Percentiles rank a stretch among this genome's conserved stretches.
Conservation (phyloP, 1,139 yeast species). For the Scheffersomyces titani region DNA sequence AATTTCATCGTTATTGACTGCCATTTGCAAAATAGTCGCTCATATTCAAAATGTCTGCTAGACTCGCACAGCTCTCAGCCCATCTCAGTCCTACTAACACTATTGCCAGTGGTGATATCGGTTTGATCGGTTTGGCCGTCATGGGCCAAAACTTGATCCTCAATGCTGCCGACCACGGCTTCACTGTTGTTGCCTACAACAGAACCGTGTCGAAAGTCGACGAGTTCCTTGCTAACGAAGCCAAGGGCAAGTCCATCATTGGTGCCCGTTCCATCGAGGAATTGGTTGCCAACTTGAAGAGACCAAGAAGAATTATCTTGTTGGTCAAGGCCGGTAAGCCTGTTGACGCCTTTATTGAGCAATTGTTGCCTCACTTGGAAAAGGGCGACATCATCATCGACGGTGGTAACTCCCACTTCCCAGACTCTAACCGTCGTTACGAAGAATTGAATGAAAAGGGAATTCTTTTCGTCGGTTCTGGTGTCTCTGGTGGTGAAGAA, state of each 20-base stretch:
- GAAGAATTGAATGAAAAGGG: conserved; percentile 87
- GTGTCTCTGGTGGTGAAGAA: conserved; percentile 99
- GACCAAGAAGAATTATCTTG: conserved; percentile 93
- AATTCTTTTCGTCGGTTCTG: conserved; percentile 92
- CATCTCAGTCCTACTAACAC: conserved; percentile 26
- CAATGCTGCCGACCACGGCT: conserved; percentile 98
- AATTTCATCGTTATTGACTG: background rate
- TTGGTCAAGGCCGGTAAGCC: conserved; percentile 97
- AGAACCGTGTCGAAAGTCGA: conserved; percentile 96
- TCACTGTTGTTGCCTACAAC: conserved; percentile 96
- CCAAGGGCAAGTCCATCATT: conserved; percentile 86
- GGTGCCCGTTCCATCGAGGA: conserved; percentile 95
- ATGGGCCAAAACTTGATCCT: conserved; percentile 99
- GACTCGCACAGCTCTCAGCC: conserved; percentile 5
- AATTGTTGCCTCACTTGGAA: conserved; percentile 88
- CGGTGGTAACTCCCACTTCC: conserved; percentile 99
- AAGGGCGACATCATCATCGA: conserved; percentile 98
- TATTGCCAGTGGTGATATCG: conserved; percentile 81
- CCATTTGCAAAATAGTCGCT: background rate
- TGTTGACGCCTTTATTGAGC: conserved; percentile 88
- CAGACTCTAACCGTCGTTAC: conserved; percentile 96
- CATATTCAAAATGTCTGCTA: background rate
- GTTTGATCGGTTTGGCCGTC: conserved; percentile 99
- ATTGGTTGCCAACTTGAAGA: conserved; percentile 84
- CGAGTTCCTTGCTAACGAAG: conserved; percentile 89